phyloP scores from a whole-genome alignment of 768 basidiomycete species.

The Lactarius hengduanensis region DNA sequence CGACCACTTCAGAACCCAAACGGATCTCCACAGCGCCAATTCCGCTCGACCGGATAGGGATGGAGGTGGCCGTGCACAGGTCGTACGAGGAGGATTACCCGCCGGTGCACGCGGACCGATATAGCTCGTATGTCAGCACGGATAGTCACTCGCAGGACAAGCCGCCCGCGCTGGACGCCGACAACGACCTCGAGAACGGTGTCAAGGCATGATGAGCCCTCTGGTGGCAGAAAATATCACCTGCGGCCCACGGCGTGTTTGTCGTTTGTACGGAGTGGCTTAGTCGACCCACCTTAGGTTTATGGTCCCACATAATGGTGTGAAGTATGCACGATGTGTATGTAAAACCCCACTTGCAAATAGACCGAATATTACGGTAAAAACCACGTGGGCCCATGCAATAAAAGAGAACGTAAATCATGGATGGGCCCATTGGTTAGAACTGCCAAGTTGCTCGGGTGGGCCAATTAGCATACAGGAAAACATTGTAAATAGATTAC shows the following conservation, averaged over 20 bases:
- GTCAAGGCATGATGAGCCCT: neutral
- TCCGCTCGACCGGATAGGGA: neutral
- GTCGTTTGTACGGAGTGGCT: neutral
- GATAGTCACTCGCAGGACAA: neutral
- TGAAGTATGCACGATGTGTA: too few species aligned
- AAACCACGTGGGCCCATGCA: too few species aligned
- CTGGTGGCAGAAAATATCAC: neutral
- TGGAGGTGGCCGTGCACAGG: slow-evolving; percentile 12
- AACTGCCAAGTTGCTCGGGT: too few species aligned
- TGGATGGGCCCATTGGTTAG: too few species aligned
- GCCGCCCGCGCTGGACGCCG: neutral
- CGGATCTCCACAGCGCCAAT: neutral
- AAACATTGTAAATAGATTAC: too few species aligned
- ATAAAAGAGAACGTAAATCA: too few species aligned
- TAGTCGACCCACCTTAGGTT: neutral
- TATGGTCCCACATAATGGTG: neutral
- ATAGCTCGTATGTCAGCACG: too few species aligned
- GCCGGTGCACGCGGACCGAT: neutral
- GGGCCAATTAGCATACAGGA: too few species aligned
- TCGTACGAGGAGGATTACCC: neutral
- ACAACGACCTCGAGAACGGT: neutral
- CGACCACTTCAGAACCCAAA: neutral
- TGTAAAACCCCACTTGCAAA: too few species aligned
- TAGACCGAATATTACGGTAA: too few species aligned
- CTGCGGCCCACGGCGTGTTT: neutral